Evolutionary conservation across 768 basidiomycete genomes (phyloP).

Genomic region (Tricholoma hemisulphureum): DNA sequence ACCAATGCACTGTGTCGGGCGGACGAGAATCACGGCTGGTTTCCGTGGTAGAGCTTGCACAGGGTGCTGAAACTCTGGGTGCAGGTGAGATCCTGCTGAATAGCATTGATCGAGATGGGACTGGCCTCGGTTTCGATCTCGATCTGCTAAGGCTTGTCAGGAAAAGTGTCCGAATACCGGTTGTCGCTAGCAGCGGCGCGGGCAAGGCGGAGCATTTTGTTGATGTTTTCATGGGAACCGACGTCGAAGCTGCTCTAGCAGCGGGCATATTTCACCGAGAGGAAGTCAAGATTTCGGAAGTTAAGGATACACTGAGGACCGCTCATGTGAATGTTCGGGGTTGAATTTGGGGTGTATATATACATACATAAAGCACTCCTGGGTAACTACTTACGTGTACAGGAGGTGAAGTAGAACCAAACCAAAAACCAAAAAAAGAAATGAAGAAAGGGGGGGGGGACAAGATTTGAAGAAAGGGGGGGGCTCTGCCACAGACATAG

Average conservation of each 20-base stretch:
- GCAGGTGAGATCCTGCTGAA: conserved; percentile 96
- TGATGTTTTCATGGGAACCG: conserved; percentile 78
- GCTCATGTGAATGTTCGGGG: conserved; percentile 51
- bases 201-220: conserved; percentile 80
- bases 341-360: too few relatives aligned
- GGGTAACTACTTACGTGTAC: conserved; percentile 4
- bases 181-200: conserved; percentile 94
- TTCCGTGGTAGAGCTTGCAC: conserved; percentile 88
- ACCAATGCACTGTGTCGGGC: conserved; percentile 95
- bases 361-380: neutral
- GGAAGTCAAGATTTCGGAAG: conserved; percentile 80
- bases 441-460: neutral
- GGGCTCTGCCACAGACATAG: neutral
- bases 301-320: conserved; percentile 59
- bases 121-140: conserved; percentile 87
- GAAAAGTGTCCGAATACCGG: conserved; percentile 77
- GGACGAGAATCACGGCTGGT: conserved; percentile 81
- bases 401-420: too few relatives aligned
- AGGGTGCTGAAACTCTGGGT: conserved; percentile 86
- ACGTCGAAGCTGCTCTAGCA: conserved; percentile 88
- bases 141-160: conserved; percentile 79
- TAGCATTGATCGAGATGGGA: conserved; percentile 95
- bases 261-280: conserved; percentile 96
- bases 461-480: neutral
- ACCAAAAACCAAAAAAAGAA: conserved; percentile 3